Evolutionary conservation across 75 land plant species (phyloP).

Genomic region (Sequoia sempervirens): DNA sequence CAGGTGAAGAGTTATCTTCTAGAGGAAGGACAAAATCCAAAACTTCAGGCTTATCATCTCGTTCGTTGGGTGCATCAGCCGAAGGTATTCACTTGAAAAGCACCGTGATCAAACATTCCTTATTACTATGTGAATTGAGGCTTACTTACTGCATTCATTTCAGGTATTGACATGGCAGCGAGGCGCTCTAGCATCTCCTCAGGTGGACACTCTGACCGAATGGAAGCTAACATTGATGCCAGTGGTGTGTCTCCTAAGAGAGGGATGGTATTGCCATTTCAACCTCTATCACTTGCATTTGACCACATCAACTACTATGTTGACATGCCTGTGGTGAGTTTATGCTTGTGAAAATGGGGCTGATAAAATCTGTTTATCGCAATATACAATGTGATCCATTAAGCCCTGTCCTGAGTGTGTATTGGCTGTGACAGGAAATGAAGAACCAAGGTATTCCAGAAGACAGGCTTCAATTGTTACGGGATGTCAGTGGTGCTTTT

Average conservation of each 20-base stretch:
- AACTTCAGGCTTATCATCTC: constrained; percentile 9
- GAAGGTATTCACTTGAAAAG: constrained; percentile 2
- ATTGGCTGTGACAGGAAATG: constrained; percentile 53
- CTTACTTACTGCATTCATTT: constrained; percentile 4
- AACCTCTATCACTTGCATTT: constrained; percentile 74
- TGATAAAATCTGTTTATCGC: neutral
- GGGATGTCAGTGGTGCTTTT: constrained; percentile 65
- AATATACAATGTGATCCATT: neutral
- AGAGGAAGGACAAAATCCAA: constrained; percentile 7
- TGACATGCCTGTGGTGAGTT: constrained; percentile 74
- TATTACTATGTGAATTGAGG: neutral
- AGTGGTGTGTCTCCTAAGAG: constrained; percentile 17
- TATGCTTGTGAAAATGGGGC: neutral
- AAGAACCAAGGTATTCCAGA: constrained; percentile 53
- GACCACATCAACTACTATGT: constrained; percentile 71
- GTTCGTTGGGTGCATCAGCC: neutral
- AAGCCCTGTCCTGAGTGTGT: neutral
- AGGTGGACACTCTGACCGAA: constrained; percentile 13
- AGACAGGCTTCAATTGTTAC: constrained; percentile 50
- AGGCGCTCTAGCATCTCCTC: constrained; percentile 13
- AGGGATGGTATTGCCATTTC: constrained; percentile 84
- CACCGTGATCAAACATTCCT: neutral
- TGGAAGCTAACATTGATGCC: constrained; percentile 8
- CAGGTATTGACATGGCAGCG: constrained; percentile 12
- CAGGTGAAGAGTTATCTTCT: constrained; percentile 14